Percentiles rank a stretch among this genome's conserved stretches.
Conservation (phyloP, 2,329 filamentous ascomycete genomes). For the Epichloe elymi region DNA sequence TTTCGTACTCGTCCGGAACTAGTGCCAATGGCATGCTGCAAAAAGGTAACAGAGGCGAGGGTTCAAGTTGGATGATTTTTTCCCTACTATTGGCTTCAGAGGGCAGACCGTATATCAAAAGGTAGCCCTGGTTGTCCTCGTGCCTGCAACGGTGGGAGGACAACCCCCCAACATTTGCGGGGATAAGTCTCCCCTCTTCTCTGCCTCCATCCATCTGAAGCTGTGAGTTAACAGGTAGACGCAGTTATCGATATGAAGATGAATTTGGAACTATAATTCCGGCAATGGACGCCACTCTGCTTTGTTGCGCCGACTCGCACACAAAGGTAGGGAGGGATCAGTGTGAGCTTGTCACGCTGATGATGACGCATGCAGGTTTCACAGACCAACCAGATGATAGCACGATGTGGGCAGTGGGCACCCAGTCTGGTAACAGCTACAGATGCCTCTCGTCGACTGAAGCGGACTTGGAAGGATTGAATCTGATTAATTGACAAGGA, state of each 20-base stretch:
- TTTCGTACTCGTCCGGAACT: constrained; percentile 67
- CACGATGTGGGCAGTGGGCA: not conserved
- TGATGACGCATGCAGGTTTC: not conserved
- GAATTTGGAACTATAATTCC: not conserved
- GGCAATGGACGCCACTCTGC: not conserved
- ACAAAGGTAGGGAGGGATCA: not conserved
- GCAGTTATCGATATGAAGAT: not conserved
- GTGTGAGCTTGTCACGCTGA: not conserved
- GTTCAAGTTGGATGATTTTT: not conserved
- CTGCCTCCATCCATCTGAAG: not conserved
- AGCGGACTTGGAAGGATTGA: not conserved
- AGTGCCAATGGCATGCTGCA: constrained; percentile 6
- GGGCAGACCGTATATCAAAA: constrained; percentile 23
- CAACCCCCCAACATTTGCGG: constrained; percentile 29
- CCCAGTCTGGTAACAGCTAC: not conserved
- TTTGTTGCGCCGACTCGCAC: not conserved
- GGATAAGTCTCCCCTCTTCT: constrained; percentile 33
- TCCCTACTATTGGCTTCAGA: constrained; percentile 12
- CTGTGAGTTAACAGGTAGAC: constrained; percentile 1
- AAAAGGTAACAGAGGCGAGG: not conserved
- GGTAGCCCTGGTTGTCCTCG: constrained; percentile 36
- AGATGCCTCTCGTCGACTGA: not conserved
- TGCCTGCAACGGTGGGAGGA: constrained; percentile 37
- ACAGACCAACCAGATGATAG: not conserved
- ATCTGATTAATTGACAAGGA: too few relatives aligned